Evolutionary conservation across 1,284 basidiomycete species (phyloP), one percentile per base, ranked within the genome.

Genomic region (Apiotrichum akiyoshidainum): DNA sequence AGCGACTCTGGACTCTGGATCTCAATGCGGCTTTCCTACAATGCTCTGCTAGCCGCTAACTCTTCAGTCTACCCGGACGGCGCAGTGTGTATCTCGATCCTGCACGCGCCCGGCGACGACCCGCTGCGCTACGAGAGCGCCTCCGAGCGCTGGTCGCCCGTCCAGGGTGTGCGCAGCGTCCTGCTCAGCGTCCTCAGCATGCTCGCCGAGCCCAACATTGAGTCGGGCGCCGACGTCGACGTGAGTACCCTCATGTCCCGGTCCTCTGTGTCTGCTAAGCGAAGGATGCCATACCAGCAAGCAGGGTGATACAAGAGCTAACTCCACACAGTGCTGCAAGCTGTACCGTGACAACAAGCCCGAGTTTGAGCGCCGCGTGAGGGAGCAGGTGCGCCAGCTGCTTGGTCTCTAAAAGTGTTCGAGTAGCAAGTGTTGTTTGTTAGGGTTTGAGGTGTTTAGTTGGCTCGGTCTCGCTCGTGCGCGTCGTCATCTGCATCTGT

Each of bases 151-250:
- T 99, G 96, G 96, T 94, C 90, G 60, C 96, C 96, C 17, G 94
- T 99, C 5, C 77, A 78, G 65, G 75, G 76, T 6, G 92, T 99
- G 46, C 91, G 99, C 80, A 97, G 96, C 76, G 96, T 99, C 61
- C 84, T 94, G 55, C 81, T 99, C 8, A 93, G 90, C 67, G 95
- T 99, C 21, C 87, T 99, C 66, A 95, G 91, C 56, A 98, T 99
- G 95, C 85, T 99, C n/a, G 94, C 96, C 87, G 95, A 99, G 81
- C 96, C 96, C n/a, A 99, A 99, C 78, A 84, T 98, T 55, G 96
- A 99, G 80, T 92, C 89, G 65, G 95, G 95, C 37, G 96, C 96
- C 48, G 98, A 98, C 79, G 90, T 99, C 61, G 95, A 99, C 60
- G 73, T 76, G 59, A 55, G 72, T 60, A 5, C 26, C n/a, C n/a